A percentile compares a stretch with the other conserved stretches of the same genome.
phyloP scores from a whole-genome alignment of 768 basidiomycete species.

The Gautieria morchelliformis region DNA sequence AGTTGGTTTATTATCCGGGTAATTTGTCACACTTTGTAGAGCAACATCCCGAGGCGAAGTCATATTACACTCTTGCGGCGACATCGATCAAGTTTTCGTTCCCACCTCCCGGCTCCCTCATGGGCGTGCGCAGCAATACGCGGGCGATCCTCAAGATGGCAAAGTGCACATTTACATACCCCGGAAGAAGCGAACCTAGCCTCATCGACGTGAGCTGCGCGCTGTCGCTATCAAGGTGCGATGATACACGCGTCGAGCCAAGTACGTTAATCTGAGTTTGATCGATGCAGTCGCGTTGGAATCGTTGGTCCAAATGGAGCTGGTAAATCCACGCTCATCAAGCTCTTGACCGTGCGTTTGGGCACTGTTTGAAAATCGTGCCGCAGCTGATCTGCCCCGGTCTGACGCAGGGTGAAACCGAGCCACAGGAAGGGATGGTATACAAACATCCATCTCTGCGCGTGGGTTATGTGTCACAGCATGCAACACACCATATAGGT shows the following conservation, averaged over 20 bases:
- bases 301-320: constrained; percentile 91
- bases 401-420: constrained; percentile 66
- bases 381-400: not conserved
- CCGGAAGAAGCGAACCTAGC: constrained; percentile 71
- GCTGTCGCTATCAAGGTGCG: constrained; percentile 80
- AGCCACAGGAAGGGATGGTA: constrained; percentile 83
- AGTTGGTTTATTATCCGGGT: constrained; percentile 91
- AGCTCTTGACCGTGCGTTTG: constrained; percentile 68
- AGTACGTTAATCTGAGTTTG: constrained; percentile 10
- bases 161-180: constrained; percentile 91
- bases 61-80: constrained; percentile 93
- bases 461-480: constrained; percentile 95
- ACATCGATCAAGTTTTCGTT: constrained; percentile 92
- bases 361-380: not conserved
- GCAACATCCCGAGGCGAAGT: constrained; percentile 85
- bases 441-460: constrained; percentile 92
- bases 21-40: constrained; percentile 87
- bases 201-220: constrained; percentile 85
- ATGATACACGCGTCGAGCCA: constrained; percentile 10
- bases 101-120: constrained; percentile 89
- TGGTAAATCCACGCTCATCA: constrained; percentile 93
- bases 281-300: constrained; percentile 65
- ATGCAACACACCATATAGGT: constrained; percentile 96
- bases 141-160: constrained; percentile 90
- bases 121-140: constrained; percentile 95